Conservation (phyloP, 768 basidiomycete species). For the Gloeostereum incarnatum region DNA sequence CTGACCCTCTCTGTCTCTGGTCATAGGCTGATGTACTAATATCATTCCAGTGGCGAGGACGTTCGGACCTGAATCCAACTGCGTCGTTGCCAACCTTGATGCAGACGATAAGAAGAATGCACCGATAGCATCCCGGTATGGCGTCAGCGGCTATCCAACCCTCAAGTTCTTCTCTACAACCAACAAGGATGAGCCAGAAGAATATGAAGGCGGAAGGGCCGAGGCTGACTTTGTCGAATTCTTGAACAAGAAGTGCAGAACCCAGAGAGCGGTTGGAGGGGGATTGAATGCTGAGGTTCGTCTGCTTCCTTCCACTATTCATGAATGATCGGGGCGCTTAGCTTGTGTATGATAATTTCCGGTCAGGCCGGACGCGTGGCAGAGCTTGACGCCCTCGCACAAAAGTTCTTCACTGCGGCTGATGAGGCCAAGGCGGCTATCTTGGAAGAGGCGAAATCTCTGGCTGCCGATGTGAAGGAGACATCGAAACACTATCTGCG, state of each 20-base stretch:
- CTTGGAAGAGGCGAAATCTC: conserved; percentile 49
- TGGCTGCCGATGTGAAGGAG: conserved; percentile 41
- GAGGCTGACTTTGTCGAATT: conserved; percentile 71
- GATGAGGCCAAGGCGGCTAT: conserved; percentile 50
- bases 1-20: neutral
- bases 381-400: conserved; percentile 71
- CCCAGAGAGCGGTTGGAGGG: conserved; percentile 76
- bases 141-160: conserved; percentile 78
- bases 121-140: conserved; percentile 61
- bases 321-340: neutral
- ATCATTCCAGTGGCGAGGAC: conserved; percentile 51
- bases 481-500: conserved; percentile 74
- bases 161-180: conserved; percentile 90
- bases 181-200: conserved; percentile 48
- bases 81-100: conserved; percentile 85
- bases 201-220: conserved; percentile 62
- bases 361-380: conserved; percentile 77
- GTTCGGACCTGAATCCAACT: conserved; percentile 73
- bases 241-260: conserved; percentile 84
- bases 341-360: neutral
- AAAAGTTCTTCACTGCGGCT: conserved; percentile 59
- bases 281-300: conserved; percentile 61
- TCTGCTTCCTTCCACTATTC: conserved; percentile 3
- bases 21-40: conserved; percentile 2
- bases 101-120: conserved; percentile 80